These are phyloP conservation scores for Lepidium sativum DNA, from an alignment of 345 rosid species.

Conservation along the genomic window DNA sequence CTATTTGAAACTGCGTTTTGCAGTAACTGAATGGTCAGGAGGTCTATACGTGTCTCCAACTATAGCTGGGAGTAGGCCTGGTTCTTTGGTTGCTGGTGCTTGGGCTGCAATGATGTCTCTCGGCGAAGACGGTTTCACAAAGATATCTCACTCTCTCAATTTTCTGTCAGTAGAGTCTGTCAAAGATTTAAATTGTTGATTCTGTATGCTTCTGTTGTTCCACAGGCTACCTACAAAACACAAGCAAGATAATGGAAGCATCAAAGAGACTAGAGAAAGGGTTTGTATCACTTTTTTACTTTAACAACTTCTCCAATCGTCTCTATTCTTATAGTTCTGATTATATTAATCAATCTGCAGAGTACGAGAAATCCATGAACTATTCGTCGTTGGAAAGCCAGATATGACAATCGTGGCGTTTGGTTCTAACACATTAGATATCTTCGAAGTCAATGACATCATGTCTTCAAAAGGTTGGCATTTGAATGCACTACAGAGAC, in stretches of 20 bases:
- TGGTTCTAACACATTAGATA: slow-evolving; percentile 63
- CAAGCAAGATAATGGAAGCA: slow-evolving; percentile 71
- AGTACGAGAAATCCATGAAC: slow-evolving; percentile 57
- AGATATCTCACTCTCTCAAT: not conserved
- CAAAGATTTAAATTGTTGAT: slow-evolving; percentile 5
- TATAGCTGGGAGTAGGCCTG: slow-evolving; percentile 93
- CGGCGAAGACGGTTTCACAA: slow-evolving; percentile 59
- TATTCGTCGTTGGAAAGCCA: slow-evolving; percentile 74
- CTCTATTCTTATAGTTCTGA: not conserved
- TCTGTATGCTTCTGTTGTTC: slow-evolving; percentile 1
- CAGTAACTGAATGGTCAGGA: slow-evolving; percentile 97
- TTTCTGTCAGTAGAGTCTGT: not conserved
- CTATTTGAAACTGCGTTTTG: slow-evolving; percentile 10
- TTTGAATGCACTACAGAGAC: slow-evolving; percentile 87
- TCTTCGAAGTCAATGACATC: slow-evolving; percentile 86
- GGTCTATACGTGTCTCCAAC: slow-evolving; percentile 91
- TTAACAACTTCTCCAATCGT: not conserved
- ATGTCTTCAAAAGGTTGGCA: slow-evolving; percentile 94
- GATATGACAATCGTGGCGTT: slow-evolving; percentile 87
- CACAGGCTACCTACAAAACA: slow-evolving; percentile 66
- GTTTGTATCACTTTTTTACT: slow-evolving; percentile 27
- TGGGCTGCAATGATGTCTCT: slow-evolving; percentile 93
- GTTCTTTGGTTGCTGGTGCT: slow-evolving; percentile 82
- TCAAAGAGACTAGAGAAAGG: slow-evolving; percentile 64
- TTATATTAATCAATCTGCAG: slow-evolving; percentile 30